These are phyloP conservation scores for Asterionellopsis glacialis DNA, from an alignment of 108 stramenopile genomes.

Conservation along the genomic window DNA sequence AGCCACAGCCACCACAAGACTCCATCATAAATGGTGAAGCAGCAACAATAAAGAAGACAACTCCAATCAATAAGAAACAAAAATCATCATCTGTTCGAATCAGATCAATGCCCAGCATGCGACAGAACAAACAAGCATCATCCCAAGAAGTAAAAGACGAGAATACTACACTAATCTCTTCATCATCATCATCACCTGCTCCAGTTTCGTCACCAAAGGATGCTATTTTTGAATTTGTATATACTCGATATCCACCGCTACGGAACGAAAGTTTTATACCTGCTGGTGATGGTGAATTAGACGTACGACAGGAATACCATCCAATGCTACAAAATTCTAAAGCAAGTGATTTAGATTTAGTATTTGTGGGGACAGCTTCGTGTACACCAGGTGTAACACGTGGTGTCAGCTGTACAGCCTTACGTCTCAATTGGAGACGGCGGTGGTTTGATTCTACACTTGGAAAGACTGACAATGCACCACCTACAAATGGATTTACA, in stretches of 20 bases:
- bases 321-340: constrained; percentile 37
- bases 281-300: constrained; percentile 10
- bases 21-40: background rate
- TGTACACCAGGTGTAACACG: constrained; percentile 85
- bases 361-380: constrained; percentile 91
- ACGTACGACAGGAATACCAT: constrained; percentile 59
- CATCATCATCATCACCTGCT: too few relatives aligned
- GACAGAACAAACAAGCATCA: background rate
- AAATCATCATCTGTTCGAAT: background rate
- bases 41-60: background rate
- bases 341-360: constrained; percentile 72
- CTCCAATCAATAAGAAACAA: too few relatives aligned
- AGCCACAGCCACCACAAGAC: background rate
- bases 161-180: too few relatives aligned
- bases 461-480: background rate
- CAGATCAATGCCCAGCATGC: background rate
- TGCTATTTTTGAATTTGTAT: constrained; percentile 42
- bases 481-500: constrained; percentile 12
- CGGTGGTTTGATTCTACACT: constrained; percentile 2
- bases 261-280: constrained; percentile 24
- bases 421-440: constrained; percentile 61
- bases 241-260: constrained; percentile 52
- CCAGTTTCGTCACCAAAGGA: constrained; percentile 41
- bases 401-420: constrained; percentile 84
- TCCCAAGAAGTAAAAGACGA: background rate